These are phyloP conservation scores for Oryza glaberrima DNA, from an alignment of 176 grass and related monocot genomes.

Conservation along the genomic window DNA sequence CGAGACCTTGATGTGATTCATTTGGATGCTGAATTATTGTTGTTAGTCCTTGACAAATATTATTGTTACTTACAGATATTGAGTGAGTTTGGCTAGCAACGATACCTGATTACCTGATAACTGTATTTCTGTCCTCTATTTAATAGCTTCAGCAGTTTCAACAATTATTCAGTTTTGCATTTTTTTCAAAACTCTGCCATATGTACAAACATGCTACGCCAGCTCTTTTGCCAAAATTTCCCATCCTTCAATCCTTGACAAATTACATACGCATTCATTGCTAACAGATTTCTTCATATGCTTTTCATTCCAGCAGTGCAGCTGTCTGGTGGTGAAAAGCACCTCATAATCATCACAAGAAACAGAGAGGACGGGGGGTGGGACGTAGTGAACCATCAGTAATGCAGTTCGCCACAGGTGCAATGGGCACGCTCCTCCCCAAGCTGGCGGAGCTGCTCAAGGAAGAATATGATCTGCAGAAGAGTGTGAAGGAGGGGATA, in stretches of 20 bases:
- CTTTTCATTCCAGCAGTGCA: too few relatives aligned
- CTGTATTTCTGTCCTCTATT: too few relatives aligned
- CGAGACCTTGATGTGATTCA: background rate
- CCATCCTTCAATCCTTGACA: too few relatives aligned
- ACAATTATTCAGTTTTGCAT: too few relatives aligned
- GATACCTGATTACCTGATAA: background rate
- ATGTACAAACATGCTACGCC: too few relatives aligned
- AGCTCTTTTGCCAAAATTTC: too few relatives aligned
- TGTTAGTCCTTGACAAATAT: background rate
- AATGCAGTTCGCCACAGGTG: conserved; percentile 12
- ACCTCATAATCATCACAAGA: background rate
- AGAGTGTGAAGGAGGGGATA: background rate
- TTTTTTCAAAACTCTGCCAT: too few relatives aligned
- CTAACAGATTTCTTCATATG: too few relatives aligned
- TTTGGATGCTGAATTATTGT: background rate
- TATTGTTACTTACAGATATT: background rate
- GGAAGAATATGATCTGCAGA: background rate
- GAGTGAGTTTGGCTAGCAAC: background rate
- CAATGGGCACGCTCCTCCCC: background rate
- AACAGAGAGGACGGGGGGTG: background rate
- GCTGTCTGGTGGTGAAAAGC: too few relatives aligned
- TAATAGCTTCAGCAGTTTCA: too few relatives aligned
- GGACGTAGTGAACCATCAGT: background rate
- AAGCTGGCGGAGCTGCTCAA: background rate
- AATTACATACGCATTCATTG: too few relatives aligned